Evolutionary conservation across 176 grass and related monocot genomes (phyloP).

Genomic region (Musa acuminata): DNA sequence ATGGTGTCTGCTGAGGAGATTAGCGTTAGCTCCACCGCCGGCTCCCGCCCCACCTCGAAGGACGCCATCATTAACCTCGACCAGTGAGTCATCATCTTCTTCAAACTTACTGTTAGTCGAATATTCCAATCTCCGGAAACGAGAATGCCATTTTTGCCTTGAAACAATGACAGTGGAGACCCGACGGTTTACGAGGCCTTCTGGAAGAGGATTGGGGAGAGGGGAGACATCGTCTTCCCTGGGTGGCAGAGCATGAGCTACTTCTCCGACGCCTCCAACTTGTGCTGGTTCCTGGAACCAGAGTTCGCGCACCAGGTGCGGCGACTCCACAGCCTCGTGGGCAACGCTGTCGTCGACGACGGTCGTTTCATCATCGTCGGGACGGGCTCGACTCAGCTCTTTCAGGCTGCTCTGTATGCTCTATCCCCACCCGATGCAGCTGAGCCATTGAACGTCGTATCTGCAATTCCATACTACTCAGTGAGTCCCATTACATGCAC

Average conservation of each 20-base stretch:
- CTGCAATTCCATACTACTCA: constrained; percentile 62
- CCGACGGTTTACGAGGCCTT: constrained; percentile 89
- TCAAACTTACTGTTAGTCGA: not conserved
- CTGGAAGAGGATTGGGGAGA: constrained; percentile 46
- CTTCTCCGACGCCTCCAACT: constrained; percentile 49
- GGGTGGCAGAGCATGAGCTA: constrained; percentile 83
- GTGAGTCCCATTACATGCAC: constrained; percentile 31
- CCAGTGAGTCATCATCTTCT: constrained; percentile 38
- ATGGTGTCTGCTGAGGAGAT: constrained; percentile 6
- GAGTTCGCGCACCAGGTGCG: constrained; percentile 48
- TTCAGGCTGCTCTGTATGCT: constrained; percentile 86
- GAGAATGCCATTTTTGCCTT: not conserved
- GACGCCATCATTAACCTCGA: constrained; percentile 52
- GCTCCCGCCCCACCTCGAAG: constrained; percentile 16
- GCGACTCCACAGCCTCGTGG: constrained; percentile 56
- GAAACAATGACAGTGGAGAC: constrained; percentile 42
- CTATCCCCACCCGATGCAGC: constrained; percentile 25
- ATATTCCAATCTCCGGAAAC: not conserved
- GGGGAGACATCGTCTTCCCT: constrained; percentile 52
- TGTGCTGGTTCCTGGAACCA: constrained; percentile 86
- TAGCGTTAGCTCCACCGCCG: constrained; percentile 26
- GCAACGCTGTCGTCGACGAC: constrained; percentile 53
- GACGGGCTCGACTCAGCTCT: constrained; percentile 82
- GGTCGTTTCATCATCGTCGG: constrained; percentile 58
- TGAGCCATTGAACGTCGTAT: constrained; percentile 57